Evolutionary conservation across 2,329 filamentous ascomycete genomes (phyloP).

Genomic region (Coleophoma crateriformis): DNA sequence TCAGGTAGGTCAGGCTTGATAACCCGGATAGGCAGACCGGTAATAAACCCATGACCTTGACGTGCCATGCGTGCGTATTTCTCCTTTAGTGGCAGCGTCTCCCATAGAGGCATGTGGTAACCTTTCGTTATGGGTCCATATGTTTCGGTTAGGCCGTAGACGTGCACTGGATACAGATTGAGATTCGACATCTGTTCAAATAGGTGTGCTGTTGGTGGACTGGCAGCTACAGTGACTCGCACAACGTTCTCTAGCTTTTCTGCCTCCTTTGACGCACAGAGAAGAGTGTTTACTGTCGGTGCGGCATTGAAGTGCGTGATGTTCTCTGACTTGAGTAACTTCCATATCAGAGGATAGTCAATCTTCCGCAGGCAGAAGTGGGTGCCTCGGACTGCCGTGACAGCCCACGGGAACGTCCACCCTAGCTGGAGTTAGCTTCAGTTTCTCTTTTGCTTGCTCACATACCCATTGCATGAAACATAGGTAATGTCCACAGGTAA

Average conservation of each 20-base stretch:
- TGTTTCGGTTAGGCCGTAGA: constrained; percentile 85
- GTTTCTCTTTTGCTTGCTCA: not conserved
- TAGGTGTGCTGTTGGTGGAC: constrained; percentile 80
- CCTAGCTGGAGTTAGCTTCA: not conserved
- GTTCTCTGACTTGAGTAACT: constrained; percentile 73
- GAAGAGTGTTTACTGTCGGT: constrained; percentile 90
- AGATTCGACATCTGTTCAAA: constrained; percentile 82
- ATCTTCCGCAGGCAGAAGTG: constrained; percentile 94
- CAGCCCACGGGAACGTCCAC: constrained; percentile 76
- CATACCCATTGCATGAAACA: constrained; percentile 63
- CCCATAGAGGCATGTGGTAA: constrained; percentile 82
- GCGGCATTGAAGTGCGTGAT: constrained; percentile 96
- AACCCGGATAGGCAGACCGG: constrained; percentile 72
- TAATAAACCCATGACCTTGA: constrained; percentile 88
- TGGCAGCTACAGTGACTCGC: constrained; percentile 86
- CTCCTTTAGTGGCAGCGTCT: constrained; percentile 64
- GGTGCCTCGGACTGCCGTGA: constrained; percentile 90
- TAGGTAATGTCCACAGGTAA: constrained; percentile 88
- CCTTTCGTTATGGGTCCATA: constrained; percentile 96
- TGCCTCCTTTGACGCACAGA: constrained; percentile 77
- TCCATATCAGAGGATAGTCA: constrained; percentile 91
- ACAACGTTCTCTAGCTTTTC: constrained; percentile 64
- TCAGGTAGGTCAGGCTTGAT: constrained; percentile 73
- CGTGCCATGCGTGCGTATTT: constrained; percentile 88
- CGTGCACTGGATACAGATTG: constrained; percentile 87